Conservation (phyloP, 148 eudicot genomes). For the Pouteria glomerata region DNA sequence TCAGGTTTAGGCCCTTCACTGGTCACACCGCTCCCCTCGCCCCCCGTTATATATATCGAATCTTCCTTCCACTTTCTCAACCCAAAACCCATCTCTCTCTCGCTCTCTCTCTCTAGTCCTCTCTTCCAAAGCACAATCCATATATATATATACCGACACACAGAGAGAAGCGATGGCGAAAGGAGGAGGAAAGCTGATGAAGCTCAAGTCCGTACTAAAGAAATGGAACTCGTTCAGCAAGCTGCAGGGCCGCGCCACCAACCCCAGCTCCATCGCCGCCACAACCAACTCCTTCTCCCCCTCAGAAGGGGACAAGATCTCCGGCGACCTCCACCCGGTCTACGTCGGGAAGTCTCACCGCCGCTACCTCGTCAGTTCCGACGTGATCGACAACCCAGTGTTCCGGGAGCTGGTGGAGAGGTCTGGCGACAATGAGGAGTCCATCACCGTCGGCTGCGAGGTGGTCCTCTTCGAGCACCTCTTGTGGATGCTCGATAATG, state of each 20-base stretch:
- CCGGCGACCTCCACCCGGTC: constrained; percentile 39
- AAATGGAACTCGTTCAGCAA: constrained; percentile 60
- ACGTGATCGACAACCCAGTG: constrained; percentile 48
- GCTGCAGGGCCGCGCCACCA: constrained; percentile 22
- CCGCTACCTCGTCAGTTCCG: constrained; percentile 50
- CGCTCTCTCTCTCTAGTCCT: constrained; percentile 7
- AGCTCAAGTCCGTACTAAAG: constrained; percentile 50
- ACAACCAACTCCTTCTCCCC: not conserved
- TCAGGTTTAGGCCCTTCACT: too few relatives aligned
- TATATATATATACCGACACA: not conserved
- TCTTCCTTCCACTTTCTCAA: constrained; percentile 23
- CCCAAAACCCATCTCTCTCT: constrained; percentile 14
- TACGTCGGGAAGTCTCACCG: constrained; percentile 71
- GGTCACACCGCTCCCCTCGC: not conserved
- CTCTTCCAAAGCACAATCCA: not conserved
- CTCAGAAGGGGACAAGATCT: not conserved
- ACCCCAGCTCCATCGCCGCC: constrained; percentile 21
- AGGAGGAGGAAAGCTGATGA: constrained; percentile 64
- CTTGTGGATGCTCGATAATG: constrained; percentile 78
- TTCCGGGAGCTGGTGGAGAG: constrained; percentile 52
- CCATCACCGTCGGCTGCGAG: constrained; percentile 46
- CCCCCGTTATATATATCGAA: constrained; percentile 29
- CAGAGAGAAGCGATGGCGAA: constrained; percentile 38
- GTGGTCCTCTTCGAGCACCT: constrained; percentile 73
- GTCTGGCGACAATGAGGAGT: constrained; percentile 15